These are phyloP conservation scores for Colletotrichum theobromicola DNA, from an alignment of 2,329 filamentous ascomycete genomes.

Conservation along the genomic window DNA sequence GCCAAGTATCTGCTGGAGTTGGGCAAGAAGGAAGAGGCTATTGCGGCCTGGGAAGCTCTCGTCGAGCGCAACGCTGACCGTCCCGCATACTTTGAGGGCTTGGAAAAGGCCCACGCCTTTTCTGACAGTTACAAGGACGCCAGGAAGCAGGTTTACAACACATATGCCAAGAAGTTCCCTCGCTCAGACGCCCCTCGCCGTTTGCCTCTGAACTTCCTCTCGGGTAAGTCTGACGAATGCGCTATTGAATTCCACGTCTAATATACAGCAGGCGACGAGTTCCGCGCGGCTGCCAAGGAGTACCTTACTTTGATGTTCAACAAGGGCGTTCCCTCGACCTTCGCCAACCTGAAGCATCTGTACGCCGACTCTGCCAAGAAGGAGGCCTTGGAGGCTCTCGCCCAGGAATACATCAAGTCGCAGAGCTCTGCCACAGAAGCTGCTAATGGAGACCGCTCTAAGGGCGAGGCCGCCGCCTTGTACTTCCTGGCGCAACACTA, in stretches of 20 bases:
- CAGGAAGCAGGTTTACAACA: conserved; percentile 73
- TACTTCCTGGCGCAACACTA: conserved; percentile 98
- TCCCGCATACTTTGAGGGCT: conserved; percentile 81
- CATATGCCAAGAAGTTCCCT: conserved; percentile 81
- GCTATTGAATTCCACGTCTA: conserved; percentile 13
- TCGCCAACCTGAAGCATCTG: conserved; percentile 94
- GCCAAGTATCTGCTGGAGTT: conserved; percentile 85
- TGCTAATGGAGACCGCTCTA: conserved; percentile 49
- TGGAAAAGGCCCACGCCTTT: conserved; percentile 55
- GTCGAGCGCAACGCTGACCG: conserved; percentile 89
- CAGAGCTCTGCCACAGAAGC: conserved; percentile 51
- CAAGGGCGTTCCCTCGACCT: conserved; percentile 94
- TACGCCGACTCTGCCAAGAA: conserved; percentile 83
- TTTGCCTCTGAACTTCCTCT: conserved; percentile 87
- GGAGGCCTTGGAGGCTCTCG: conserved; percentile 75
- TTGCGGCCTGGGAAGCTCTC: conserved; percentile 79
- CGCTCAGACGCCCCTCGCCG: conserved; percentile 85
- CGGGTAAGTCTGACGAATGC: conserved; percentile 53
- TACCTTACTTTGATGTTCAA: conserved; percentile 87
- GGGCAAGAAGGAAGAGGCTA: conserved; percentile 79
- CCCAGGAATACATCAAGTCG: conserved; percentile 76
- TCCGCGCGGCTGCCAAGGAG: conserved; percentile 75
- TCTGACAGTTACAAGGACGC: conserved; percentile 62
- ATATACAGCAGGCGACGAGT: conserved; percentile 69
- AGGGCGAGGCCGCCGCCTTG: conserved; percentile 79